A percentile compares a stretch with the other conserved stretches of the same genome.
Evolutionary conservation across 176 grass and related monocot genomes (phyloP).

Genomic region (Urochloa ruziziensis): DNA sequence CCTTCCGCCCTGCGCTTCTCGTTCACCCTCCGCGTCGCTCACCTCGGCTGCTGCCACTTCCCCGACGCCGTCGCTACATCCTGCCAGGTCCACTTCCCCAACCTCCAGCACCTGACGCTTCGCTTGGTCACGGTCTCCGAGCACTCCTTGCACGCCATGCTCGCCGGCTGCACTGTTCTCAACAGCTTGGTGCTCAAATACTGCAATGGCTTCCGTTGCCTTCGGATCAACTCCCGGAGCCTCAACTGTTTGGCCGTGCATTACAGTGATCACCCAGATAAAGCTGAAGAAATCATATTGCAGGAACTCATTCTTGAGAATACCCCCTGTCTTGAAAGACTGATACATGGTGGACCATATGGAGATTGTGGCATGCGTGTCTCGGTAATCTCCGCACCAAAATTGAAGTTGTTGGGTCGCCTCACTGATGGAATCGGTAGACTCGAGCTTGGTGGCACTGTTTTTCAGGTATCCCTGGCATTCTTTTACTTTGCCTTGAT

Average conservation of each 20-base stretch:
- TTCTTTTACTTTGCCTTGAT: not conserved
- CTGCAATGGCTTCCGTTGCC: not conserved
- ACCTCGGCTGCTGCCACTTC: not conserved
- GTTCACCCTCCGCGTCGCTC: not conserved
- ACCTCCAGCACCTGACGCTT: not conserved
- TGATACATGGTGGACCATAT: not conserved
- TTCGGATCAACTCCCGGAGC: not conserved
- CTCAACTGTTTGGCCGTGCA: not conserved
- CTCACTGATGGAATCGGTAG: not conserved
- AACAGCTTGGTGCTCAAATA: not conserved
- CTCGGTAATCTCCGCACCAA: not conserved
- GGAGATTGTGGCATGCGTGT: not conserved
- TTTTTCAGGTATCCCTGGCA: not conserved
- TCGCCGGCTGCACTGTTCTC: conserved; percentile 17
- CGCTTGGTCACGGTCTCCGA: not conserved
- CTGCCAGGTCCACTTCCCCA: not conserved
- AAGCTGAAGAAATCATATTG: not conserved
- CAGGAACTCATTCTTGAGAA: not conserved
- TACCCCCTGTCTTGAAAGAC: not conserved
- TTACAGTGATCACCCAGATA: not conserved
- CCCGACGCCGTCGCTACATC: not conserved
- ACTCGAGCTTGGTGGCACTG: not conserved
- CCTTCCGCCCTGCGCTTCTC: not conserved
- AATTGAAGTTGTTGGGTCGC: not conserved
- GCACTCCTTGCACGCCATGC: not conserved